Evolutionary conservation across 23 red algal species (phyloP).

Genomic region (Gracilaria domingensis): DNA sequence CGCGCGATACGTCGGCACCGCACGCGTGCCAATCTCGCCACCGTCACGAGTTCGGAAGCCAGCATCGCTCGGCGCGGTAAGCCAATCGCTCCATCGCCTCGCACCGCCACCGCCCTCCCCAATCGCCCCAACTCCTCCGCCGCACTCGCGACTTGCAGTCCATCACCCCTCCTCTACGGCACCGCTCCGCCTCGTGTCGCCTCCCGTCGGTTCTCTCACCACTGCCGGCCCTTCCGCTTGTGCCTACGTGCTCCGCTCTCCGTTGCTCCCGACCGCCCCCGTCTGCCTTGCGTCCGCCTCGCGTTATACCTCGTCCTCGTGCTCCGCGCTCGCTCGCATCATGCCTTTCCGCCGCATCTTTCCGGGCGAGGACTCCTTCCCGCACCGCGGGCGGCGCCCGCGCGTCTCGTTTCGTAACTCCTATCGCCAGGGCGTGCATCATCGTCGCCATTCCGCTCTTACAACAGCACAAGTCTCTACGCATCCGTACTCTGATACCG

Average conservation of each 20-base stretch:
- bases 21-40: background rate
- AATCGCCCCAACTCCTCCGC: background rate
- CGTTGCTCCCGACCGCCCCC: background rate
- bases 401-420: constrained; percentile 7
- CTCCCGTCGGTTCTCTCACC: too few species aligned
- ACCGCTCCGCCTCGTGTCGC: too few species aligned
- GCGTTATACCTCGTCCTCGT: too few species aligned
- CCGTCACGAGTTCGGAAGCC: background rate
- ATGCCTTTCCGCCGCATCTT: background rate
- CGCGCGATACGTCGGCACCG: background rate
- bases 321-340: too few species aligned
- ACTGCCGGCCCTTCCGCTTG: too few species aligned
- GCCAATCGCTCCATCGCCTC: background rate
- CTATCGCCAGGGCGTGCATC: background rate
- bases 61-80: background rate
- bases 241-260: background rate
- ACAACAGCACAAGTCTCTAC: constrained; percentile 10
- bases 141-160: background rate
- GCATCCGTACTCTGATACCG: constrained; percentile 2
- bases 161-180: background rate
- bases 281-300: background rate
- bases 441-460: background rate
- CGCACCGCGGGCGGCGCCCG: background rate
- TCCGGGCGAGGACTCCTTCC: background rate
- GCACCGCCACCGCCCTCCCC: background rate